Evolutionary conservation across 352 stramenopile species (phyloP), one percentile per base, ranked within the genome.

Genomic region (Detonula confervacea): DNA sequence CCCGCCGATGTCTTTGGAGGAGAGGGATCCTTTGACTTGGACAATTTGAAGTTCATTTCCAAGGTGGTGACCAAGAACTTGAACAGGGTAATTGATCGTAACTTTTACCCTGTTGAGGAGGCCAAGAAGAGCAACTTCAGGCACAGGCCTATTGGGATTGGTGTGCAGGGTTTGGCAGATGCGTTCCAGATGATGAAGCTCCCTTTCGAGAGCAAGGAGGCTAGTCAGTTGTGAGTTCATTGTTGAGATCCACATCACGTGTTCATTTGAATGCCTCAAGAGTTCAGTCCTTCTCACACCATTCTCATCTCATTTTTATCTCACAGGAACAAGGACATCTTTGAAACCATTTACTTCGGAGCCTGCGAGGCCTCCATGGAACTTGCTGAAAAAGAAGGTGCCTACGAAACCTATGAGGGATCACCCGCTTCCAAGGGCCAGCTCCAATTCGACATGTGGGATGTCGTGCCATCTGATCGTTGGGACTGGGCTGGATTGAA

Each of bases 281-380:
- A n/a, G n/a, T n/a, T n/a, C n/a, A n/a, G n/a, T n/a, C 30, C 11
- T 62, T 42, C 44, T 55, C n/a, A 12, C n/a, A 4, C 42, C 27
- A 1, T 54, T 51, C 44, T 51, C 8, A 27, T 14, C 9, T 39
- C 44, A 49, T 44, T 0, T 47, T 12, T 2, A 22, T 22, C 18
- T 63, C 27, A 14, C 62, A 83, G 75, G 16, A 99, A 99, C 93
- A 97, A 96, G 80, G 94, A 99, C 67, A 99, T 99, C 84, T 99
- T 99, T 84, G 98, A 99, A 89, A 99, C 97, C n/a, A 98, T 99
- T 49, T 99, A 99, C 92, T 99, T 96, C 81, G 96, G 93, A 33
- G 94, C 97, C 9, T 95, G 98, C 84, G 95, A 97, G 77, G 96
- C 97, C 14, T 99, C 96, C 35, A 97, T 96, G 83, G 95, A 99